These are phyloP conservation scores for Hyparrhenia diplandra DNA, from an alignment of 176 grass and related monocot species.

Conservation along the genomic window DNA sequence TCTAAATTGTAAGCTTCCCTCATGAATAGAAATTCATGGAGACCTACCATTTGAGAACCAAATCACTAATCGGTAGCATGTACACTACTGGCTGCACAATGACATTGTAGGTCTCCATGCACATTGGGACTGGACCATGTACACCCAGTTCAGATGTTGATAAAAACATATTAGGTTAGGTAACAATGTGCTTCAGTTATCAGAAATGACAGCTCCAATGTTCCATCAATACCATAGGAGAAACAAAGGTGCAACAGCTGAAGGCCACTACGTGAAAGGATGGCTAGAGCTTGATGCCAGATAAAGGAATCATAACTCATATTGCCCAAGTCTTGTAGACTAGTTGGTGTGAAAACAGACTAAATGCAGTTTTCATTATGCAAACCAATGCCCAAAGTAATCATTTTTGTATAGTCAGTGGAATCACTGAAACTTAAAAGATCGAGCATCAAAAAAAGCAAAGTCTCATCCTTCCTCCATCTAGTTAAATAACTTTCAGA, in stretches of 20 bases:
- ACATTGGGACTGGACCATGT: no score
- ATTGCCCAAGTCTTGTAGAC: background rate
- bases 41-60: no score
- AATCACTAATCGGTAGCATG: no score
- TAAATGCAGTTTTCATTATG: background rate
- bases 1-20: no score
- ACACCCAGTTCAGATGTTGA: background rate
- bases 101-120: no score
- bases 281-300: background rate
- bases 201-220: no score
- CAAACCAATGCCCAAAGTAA: slow-evolving; percentile 5
- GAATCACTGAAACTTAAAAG: background rate
- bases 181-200: background rate
- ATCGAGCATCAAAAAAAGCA: slow-evolving; percentile 1
- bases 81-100: no score
- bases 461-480: background rate
- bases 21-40: no score
- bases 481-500: slow-evolving; percentile 1
- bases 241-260: background rate
- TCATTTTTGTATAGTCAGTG: background rate
- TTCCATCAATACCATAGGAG: no score
- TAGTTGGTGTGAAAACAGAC: background rate
- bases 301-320: slow-evolving; percentile 7
- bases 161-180: background rate
- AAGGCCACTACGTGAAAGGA: background rate